Conservation (phyloP, 208 protist genomes). For the Crithidia fasciculata region DNA sequence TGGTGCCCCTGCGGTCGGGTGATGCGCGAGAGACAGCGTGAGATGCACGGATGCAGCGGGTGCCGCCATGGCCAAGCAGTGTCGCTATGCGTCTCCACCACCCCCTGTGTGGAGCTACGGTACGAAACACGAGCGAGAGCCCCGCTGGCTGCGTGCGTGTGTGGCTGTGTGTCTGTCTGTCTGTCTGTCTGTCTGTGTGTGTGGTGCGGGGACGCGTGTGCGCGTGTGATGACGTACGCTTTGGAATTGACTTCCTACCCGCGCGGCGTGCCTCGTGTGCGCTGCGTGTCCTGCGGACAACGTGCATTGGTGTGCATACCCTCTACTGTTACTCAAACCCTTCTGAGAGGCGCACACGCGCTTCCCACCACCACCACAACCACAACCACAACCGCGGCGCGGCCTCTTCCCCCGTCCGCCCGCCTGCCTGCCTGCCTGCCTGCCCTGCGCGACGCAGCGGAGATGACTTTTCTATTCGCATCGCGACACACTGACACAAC, state of each 20-base stretch:
- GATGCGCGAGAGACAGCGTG: background rate
- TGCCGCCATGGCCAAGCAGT: conserved; percentile 15
- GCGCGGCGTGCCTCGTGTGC: conserved; percentile 18
- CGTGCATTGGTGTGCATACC: conserved; percentile 35
- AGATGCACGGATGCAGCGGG: background rate
- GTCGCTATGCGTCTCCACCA: conserved; percentile 28
- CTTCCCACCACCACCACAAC: background rate
- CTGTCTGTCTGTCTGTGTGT: conserved; percentile 15
- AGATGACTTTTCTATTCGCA: conserved; percentile 35
- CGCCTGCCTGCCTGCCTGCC: background rate
- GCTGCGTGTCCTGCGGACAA: conserved; percentile 26
- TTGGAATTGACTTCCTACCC: conserved; percentile 29
- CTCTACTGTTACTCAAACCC: conserved; percentile 29
- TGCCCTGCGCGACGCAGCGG: background rate
- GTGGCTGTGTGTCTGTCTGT: conserved; percentile 3
- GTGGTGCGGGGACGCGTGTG: conserved; percentile 60
- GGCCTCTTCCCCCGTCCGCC: background rate
- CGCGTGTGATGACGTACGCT: conserved; percentile 44
- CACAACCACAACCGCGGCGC: conserved; percentile 1
- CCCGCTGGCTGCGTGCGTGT: conserved; percentile 9
- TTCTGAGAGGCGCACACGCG: conserved; percentile 14
- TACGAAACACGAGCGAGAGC: conserved; percentile 39
- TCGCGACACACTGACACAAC: conserved; percentile 40
- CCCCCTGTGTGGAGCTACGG: conserved; percentile 27
- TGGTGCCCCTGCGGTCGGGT: conserved; percentile 32